Base-by-base conservation (phyloP, 2,329 filamentous ascomycete species). In the Botryotinia globosa region DNA sequence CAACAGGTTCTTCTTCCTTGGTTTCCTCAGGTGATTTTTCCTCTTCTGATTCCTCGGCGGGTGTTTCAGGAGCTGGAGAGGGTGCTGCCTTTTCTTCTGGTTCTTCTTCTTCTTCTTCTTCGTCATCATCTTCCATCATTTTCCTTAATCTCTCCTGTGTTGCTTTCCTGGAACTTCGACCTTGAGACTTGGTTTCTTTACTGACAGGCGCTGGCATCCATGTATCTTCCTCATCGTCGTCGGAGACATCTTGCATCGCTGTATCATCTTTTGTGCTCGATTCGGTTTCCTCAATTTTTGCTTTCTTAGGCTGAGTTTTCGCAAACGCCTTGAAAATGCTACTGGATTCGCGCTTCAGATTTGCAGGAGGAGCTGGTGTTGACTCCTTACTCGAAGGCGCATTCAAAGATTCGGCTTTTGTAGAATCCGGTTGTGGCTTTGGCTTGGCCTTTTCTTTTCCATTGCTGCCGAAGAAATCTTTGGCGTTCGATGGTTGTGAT, bases 321-420 rank as follows among this genome's bases (percentile, higher is more conserved):
- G 92, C 92, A 80, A 97, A 97, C 0, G 93, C 92, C 74, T 91
- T 90, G 85, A 96, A 94, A 39, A 97, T 88, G 73, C 88, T 84
- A 20, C 90, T 88, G 25, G 84, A 85, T 70, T 88, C 87, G 72
- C 87, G 88, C 78, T 92, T 93, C 4, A 86, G 76, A 0, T 81
- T 72, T 48, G 76, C 69, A 14, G 79, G 78, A 22, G 74, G 71
- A 25, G 63, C 64, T 1, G 78, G 75, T 39, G 78, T 79, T 18
- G 74, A 74, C 76, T 79, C 79, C 72, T 78, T 75, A 71, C 74
- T 78, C 18, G 77, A 75, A 20, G 71, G 48, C 25, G 75, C 75
- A 48, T 59, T 73, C 20, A 64, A 73, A 20, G 72, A 32, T 48
- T 75, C 69, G 4, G 77, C 73, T 12, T 78, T 73, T 4, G 29